Evolutionary conservation across 164 flowering plant species (phyloP), one percentile per base, ranked within the genome.

Genomic region (Tetracentron sinense): DNA sequence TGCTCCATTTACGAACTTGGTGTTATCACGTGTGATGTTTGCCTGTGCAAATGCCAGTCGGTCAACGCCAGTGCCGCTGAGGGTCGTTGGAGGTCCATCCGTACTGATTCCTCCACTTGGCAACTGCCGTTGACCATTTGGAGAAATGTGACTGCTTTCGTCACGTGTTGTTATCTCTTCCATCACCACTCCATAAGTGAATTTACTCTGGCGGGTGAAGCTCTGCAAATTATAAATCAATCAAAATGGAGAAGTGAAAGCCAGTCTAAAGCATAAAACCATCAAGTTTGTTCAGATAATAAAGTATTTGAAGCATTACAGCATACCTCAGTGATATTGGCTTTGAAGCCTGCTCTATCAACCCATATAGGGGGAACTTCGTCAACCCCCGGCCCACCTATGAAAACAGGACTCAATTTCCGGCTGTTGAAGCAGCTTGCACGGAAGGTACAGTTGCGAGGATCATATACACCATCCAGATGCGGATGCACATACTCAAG

Each of bases 351-450:
- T 69, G 95, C 81, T 35, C 99, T 78, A 70, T 95, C 99, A 69
- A 95, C 96, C 98, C 97, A 92, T 50, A 95, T 92, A 26, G 98
- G 96, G 27, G 99, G 99, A 47, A 92, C 97, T 72, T 95, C 99
- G 74, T 95, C 99, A 48, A 84, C 75, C 52, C 98, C 99, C 16
- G 99, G 98, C 42, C 99, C 99, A 31, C 98, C 98, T 16, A 95
- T 95, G 77, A 95, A 95, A 25, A 95, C 99, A 20, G 98, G 99
- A 72, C 99, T 95, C 77, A 92, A 66, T 71, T 95, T 95, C 38
- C 97, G 76, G 75, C 97, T 92, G 67, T 92, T 95, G 80, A 95
- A 95, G 82, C 89, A 82, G 78, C 91, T 92, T 23, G 89, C 54
- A 26, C 87, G 88, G 70, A 95, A 77, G 10, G 98, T 79, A 6